Percentiles rank a stretch among this genome's conserved stretches.
phyloP scores from a whole-genome alignment of 2,329 filamentous ascomycete species.

The Trichophyton simii region DNA sequence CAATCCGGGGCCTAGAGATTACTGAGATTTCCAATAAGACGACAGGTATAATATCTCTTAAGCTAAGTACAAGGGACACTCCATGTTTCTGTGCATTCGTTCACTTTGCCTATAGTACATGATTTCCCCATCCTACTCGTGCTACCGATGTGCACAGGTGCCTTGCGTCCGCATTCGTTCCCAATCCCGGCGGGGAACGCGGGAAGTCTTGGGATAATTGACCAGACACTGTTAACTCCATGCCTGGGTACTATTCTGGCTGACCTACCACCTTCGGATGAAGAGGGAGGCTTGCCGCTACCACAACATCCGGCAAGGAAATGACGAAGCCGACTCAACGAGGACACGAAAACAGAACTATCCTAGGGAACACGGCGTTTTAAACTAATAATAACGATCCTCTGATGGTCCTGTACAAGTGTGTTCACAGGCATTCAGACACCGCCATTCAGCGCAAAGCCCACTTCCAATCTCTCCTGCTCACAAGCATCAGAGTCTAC shows the following conservation, averaged over 20 bases:
- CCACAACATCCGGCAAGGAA: background rate
- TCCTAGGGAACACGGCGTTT: too few relatives aligned
- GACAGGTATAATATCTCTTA: background rate
- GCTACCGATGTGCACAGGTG: background rate
- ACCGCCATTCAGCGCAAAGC: background rate
- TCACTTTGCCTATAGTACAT: background rate
- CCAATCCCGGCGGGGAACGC: background rate
- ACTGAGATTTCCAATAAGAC: background rate
- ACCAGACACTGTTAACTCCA: background rate
- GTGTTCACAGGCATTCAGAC: background rate
- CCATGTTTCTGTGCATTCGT: background rate
- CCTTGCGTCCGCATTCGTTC: background rate
- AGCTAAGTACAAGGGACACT: background rate
- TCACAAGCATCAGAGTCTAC: background rate
- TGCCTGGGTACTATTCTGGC: background rate
- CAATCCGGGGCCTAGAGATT: background rate
- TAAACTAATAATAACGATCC: background rate
- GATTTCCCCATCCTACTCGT: background rate
- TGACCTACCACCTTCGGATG: background rate
- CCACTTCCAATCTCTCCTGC: background rate
- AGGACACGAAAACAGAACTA: background rate
- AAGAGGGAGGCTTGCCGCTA: background rate
- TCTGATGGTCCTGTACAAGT: background rate
- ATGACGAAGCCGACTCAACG: background rate
- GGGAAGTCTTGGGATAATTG: background rate